These are phyloP conservation scores for Porphyrellus cyaneotinctus DNA, from an alignment of 768 basidiomycete genomes.

Conservation along the genomic window DNA sequence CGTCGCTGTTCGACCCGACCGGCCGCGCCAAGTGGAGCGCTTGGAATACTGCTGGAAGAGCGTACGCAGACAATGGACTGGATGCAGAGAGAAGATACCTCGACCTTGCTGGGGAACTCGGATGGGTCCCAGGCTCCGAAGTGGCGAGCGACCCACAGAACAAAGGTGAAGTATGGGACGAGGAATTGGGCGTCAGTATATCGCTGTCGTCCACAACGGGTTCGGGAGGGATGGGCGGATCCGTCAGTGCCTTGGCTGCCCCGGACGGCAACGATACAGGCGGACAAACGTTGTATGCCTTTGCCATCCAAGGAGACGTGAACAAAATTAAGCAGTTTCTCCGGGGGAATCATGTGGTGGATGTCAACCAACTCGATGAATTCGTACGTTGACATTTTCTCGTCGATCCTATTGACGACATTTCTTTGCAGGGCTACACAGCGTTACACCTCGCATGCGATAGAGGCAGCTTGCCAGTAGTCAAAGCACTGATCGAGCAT, in stretches of 20 bases:
- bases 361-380: constrained; percentile 64
- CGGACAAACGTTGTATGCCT: constrained; percentile 51
- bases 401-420: constrained; percentile 1
- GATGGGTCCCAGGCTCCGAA: constrained; percentile 51
- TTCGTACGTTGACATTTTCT: constrained; percentile 48
- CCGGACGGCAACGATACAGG: constrained; percentile 37
- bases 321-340: constrained; percentile 43
- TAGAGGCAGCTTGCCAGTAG: constrained; percentile 60
- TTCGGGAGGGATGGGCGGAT: constrained; percentile 46
- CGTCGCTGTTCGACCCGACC: constrained; percentile 73
- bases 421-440: constrained; percentile 68
- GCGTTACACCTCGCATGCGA: constrained; percentile 85
- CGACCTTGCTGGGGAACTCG: constrained; percentile 61
- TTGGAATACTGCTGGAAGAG: constrained; percentile 54
- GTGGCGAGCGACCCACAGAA: constrained; percentile 8
- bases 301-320: constrained; percentile 59
- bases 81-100: constrained; percentile 66
- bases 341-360: constrained; percentile 35
- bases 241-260: constrained; percentile 57
- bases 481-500: constrained; percentile 52
- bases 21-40: constrained; percentile 88
- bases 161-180: constrained; percentile 42
- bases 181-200: constrained; percentile 31
- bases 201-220: constrained; percentile 23
- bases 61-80: constrained; percentile 37